Evolutionary conservation across 495 filamentous ascomycete species (phyloP), one percentile per base, ranked within the genome.

Genomic region (Aspergillus campestris): DNA sequence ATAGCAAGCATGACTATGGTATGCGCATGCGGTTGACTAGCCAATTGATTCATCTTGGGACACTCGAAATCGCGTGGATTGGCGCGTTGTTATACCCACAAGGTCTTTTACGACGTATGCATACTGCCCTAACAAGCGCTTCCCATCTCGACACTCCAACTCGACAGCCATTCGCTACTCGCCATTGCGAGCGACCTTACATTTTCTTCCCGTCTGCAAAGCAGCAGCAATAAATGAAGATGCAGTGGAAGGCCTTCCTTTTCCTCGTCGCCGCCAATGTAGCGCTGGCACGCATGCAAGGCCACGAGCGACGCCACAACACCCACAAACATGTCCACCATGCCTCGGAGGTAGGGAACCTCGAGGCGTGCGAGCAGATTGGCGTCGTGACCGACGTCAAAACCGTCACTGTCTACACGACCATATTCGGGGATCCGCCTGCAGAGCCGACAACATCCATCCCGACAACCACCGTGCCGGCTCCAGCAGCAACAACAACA

Each of bases 161-260:
- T 42, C 8, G 11, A 34, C 30, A 31, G 7, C 8, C 24, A 11
- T 8, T 10, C 31, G 18, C 31, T 35, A 7, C 31, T 44, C 36
- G 24, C 10, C 27, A 28, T 29, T n/a, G 7, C 10, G 15, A 5
- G 28, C 30, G 12, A 28, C 27, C 13, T 12, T 12, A 27, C 10
- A 44, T 10, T 31, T 14, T 28, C 10, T 24, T 35, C 24, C 12
- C 24, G 6, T 36, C 29, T 24, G 18, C 18, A 24, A 24, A 24
- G 14, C 28, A 36, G 40, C 4, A 32, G 28, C n/a, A 7, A 34
- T 15, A 28, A 42, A 44, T 41, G 48, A 55, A 30, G 13, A 69
- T 69, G 61, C 56, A 52, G 48, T 58, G 53, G 55, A 54, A 51
- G 36, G 58, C 53, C 34, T 47, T 53, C 42, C 42, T 63, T 45